Evolutionary conservation across 1,139 yeast species (phyloP).

Genomic region (Hansenula sp.): DNA sequence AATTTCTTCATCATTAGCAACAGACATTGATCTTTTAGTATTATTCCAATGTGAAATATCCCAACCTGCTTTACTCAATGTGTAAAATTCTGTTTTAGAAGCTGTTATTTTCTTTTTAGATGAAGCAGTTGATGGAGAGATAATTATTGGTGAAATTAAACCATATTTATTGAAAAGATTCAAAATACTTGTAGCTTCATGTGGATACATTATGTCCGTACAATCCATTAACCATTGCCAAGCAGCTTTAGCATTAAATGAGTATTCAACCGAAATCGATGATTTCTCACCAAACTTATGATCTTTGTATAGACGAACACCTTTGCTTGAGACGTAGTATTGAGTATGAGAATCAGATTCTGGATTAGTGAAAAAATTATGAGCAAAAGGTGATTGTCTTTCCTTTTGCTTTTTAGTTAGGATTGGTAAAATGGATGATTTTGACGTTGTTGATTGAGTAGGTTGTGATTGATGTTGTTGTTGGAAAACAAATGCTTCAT

Average conservation of each 20-base stretch:
- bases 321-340: conserved; percentile 65
- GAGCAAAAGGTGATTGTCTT: conserved; percentile 63
- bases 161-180: conserved; percentile 47
- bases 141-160: conserved; percentile 41
- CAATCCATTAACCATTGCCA: conserved; percentile 91
- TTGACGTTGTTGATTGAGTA: neutral
- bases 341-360: conserved; percentile 80
- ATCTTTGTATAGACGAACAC: conserved; percentile 54
- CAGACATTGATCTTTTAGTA: conserved; percentile 6
- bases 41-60: conserved; percentile 34
- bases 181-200: conserved; percentile 62
- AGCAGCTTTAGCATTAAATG: conserved; percentile 72
- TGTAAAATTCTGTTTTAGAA: conserved; percentile 33
- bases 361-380: conserved; percentile 80
- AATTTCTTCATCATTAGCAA: conserved; percentile 16
- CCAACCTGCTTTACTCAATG: conserved; percentile 34
- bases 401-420: conserved; percentile 12
- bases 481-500: conserved; percentile 4
- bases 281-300: conserved; percentile 29
- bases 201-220: conserved; percentile 56
- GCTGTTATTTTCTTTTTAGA: conserved; percentile 1
- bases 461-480: neutral
- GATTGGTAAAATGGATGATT: neutral
- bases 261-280: conserved; percentile 33
- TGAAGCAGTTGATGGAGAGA: conserved; percentile 19